Evolutionary conservation across 2,329 filamentous ascomycete genomes (phyloP).

Genomic region (Phoma sp.): DNA sequence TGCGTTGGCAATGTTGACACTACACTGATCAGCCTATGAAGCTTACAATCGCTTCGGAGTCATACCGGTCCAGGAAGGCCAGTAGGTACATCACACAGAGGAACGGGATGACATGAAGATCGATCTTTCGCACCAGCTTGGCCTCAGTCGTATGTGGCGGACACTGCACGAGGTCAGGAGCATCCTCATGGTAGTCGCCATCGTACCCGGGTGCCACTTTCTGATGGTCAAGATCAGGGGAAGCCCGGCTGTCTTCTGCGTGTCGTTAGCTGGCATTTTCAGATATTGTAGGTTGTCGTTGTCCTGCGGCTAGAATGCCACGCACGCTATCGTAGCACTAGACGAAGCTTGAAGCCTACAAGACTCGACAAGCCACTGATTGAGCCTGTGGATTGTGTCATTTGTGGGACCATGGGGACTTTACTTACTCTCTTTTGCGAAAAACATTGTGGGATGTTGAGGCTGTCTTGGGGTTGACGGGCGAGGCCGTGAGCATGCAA

Average conservation of each 20-base stretch:
- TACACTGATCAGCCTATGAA: constrained; percentile 12
- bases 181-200: constrained; percentile 47
- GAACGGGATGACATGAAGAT: constrained; percentile 57
- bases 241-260: constrained; percentile 25
- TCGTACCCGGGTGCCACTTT: constrained; percentile 31
- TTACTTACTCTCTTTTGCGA: constrained; percentile 42
- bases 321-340: constrained; percentile 1
- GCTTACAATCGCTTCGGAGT: neutral
- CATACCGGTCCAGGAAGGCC: constrained; percentile 54
- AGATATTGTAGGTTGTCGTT: neutral
- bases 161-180: constrained; percentile 49
- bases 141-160: constrained; percentile 58
- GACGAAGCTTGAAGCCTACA: constrained; percentile 13
- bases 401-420: neutral
- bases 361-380: constrained; percentile 3
- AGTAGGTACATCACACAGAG: constrained; percentile 59
- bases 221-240: constrained; percentile 23
- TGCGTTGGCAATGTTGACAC: constrained; percentile 62
- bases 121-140: constrained; percentile 54
- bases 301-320: neutral
- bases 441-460: constrained; percentile 33
- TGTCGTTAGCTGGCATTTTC: constrained; percentile 16
- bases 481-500: neutral
- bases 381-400: neutral
- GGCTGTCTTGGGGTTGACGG: constrained; percentile 3